A percentile compares a stretch with the other conserved stretches of the same genome.
Evolutionary conservation across 2,329 filamentous ascomycete genomes (phyloP).

Genomic region (Trichoderma pleuroti): DNA sequence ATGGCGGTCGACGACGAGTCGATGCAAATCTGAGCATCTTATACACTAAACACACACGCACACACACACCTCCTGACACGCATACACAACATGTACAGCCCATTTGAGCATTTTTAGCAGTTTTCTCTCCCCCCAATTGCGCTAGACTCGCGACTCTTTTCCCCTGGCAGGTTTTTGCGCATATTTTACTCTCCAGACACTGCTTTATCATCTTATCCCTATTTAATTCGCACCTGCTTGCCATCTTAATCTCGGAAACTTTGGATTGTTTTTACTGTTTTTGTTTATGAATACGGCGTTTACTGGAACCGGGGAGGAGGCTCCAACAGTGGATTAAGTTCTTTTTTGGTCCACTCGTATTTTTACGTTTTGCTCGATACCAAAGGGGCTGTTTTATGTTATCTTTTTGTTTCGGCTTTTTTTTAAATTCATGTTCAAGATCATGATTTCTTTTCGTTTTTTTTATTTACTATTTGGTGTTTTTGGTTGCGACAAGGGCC

Average conservation of each 20-base stretch:
- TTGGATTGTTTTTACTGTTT: constrained; percentile 3
- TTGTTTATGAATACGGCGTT: constrained; percentile 12
- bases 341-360: background rate
- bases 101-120: constrained; percentile 1
- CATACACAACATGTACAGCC: constrained; percentile 3
- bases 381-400: constrained; percentile 14
- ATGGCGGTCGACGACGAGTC: constrained; percentile 31
- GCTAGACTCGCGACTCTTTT: background rate
- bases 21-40: constrained; percentile 23
- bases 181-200: background rate
- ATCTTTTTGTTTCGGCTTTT: background rate
- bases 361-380: constrained; percentile 15
- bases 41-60: background rate
- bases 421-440: background rate
- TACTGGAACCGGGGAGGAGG: background rate
- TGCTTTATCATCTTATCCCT: background rate
- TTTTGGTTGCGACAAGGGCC: background rate
- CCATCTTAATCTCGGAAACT: constrained; percentile 4
- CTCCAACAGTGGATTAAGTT: background rate
- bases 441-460: background rate
- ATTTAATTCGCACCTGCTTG: constrained; percentile 12
- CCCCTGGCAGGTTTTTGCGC: background rate
- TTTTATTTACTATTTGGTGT: background rate
- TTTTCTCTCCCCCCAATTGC: background rate
- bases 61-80: background rate